Percentiles rank a stretch among this genome's conserved stretches.
These are phyloP conservation scores for Boletus austroedulis DNA, from an alignment of 1,284 basidiomycete genomes.

Conservation along the genomic window DNA sequence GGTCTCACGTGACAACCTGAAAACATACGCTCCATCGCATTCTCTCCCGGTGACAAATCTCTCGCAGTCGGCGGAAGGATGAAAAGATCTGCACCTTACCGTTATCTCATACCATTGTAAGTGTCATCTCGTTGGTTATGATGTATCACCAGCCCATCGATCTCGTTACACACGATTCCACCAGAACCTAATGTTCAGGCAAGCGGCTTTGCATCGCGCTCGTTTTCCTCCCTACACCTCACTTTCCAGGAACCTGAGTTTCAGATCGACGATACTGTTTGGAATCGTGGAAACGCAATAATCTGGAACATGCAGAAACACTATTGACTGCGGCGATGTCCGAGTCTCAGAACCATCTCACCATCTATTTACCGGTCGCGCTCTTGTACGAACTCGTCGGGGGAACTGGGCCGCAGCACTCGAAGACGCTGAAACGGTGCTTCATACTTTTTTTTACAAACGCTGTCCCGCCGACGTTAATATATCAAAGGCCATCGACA, in stretches of 20 bases:
- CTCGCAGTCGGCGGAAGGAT: neutral
- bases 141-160: neutral
- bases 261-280: neutral
- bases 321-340: neutral
- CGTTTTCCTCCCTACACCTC: too few relatives aligned
- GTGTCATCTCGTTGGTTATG: neutral
- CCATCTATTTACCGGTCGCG: neutral
- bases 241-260: constrained; percentile 3
- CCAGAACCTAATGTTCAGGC: too few relatives aligned
- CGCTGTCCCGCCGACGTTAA: neutral
- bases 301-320: neutral
- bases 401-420: neutral
- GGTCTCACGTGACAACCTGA: neutral
- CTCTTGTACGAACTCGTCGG: neutral
- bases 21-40: neutral
- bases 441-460: neutral
- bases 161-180: neutral
- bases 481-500: neutral
- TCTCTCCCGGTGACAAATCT: neutral
- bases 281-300: neutral
- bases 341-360: neutral
- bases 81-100: neutral
- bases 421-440: neutral
- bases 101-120: neutral
- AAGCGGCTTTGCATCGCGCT: too few relatives aligned